These are phyloP conservation scores for Phaeolepiota aurea DNA, from an alignment of 768 basidiomycete species.

Conservation along the genomic window DNA sequence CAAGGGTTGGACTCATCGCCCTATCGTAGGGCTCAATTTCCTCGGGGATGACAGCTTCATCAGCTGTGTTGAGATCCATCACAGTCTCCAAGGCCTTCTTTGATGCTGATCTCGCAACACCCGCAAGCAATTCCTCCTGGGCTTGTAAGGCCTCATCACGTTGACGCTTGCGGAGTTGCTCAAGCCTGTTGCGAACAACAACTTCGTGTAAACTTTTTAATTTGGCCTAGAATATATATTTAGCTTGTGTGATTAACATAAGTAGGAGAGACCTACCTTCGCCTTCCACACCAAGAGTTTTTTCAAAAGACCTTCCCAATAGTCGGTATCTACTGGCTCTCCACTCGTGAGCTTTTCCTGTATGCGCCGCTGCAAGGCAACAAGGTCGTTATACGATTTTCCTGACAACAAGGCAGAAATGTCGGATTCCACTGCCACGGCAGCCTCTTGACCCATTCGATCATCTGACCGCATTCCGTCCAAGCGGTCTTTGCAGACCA, in stretches of 20 bases:
- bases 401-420: conserved; percentile 74
- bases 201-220: conserved; percentile 91
- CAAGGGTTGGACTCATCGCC: conserved; percentile 76
- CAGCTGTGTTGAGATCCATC: conserved; percentile 18
- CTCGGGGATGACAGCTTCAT: conserved; percentile 36
- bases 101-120: conserved; percentile 57
- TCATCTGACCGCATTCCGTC: conserved; percentile 62
- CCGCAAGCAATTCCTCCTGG: conserved; percentile 82
- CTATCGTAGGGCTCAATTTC: conserved; percentile 75
- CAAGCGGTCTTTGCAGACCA: conserved; percentile 86
- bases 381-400: conserved; percentile 81
- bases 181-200: conserved; percentile 91
- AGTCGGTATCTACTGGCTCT: conserved; percentile 94
- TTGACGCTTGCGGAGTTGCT: conserved; percentile 92
- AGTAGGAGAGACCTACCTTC: conserved; percentile 45
- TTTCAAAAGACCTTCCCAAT: conserved; percentile 91
- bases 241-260: too few relatives aligned
- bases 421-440: conserved; percentile 78
- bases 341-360: conserved; percentile 85
- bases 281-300: conserved; percentile 96
- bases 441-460: conserved; percentile 59
- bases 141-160: conserved; percentile 93
- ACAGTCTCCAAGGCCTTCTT: conserved; percentile 27
- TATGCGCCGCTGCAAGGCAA: conserved; percentile 74
- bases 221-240: too few relatives aligned